Evolutionary conservation across 352 stramenopile species (phyloP).

Genomic region (Globisporangium iwayamae): DNA sequence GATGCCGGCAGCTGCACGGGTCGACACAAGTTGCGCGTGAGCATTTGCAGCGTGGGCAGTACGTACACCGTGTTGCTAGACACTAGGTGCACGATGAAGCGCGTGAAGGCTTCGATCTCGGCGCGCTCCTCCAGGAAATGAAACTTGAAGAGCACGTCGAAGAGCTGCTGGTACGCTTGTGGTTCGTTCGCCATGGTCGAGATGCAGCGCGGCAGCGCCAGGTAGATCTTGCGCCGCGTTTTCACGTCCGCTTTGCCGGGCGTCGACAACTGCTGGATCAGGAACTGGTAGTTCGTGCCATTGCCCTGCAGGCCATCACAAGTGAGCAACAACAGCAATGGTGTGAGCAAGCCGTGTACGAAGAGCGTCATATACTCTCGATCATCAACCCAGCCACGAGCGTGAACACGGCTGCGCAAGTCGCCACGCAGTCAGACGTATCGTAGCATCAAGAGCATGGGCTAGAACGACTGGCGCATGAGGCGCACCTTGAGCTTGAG

Average conservation of each 20-base stretch:
- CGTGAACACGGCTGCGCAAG: not conserved
- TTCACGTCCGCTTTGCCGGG: conserved; percentile 31
- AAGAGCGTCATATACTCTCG: not conserved
- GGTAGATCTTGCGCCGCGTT: conserved; percentile 68
- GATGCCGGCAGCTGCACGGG: conserved; percentile 43
- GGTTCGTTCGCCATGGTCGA: conserved; percentile 69
- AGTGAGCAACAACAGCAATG: not conserved
- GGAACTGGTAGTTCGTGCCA: conserved; percentile 71
- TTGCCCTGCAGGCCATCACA: conserved; percentile 44
- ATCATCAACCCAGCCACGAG: conserved; percentile 1
- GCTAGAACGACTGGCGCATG: not conserved
- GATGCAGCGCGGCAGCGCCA: conserved; percentile 71
- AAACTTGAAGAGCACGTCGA: conserved; percentile 84
- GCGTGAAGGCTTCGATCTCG: conserved; percentile 68
- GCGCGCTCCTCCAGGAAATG: conserved; percentile 49
- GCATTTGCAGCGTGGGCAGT: conserved; percentile 78
- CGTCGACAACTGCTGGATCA: conserved; percentile 60
- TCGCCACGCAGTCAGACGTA: not conserved
- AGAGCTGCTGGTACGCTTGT: conserved; percentile 58
- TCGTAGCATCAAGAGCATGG: too few species aligned
- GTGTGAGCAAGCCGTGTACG: not conserved
- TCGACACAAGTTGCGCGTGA: conserved; percentile 67
- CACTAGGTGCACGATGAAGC: conserved; percentile 74
- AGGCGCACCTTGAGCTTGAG: conserved; percentile 62
- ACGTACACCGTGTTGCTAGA: conserved; percentile 84